Evolutionary conservation across 2,329 filamentous ascomycete species (phyloP), one percentile per base, ranked within the genome.

Genomic region (Pseudogymnoascus sp.): DNA sequence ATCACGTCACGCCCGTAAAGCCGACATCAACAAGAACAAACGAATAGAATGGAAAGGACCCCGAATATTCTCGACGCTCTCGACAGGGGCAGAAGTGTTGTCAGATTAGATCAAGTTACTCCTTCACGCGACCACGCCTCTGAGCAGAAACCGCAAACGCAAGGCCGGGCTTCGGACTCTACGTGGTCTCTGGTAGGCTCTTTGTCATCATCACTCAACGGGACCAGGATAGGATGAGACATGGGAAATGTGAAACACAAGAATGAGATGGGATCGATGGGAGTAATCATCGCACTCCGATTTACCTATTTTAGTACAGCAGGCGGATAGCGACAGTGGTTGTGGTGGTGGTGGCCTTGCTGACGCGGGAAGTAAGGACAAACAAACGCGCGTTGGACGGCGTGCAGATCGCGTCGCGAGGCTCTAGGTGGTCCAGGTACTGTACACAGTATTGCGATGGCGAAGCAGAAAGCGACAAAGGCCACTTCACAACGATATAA

Each of bases 71-170:
- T 31, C 45, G 7, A 31, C 31, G 31, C 3, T 78, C 74, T 6
- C 73, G 67, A 12, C 76, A 75, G 2, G 65, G 63, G 21, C 16
- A 16, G 11, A 62, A 49, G 43, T 43, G 64, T 70, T 70, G 68
- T 72, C 70, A 71, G 69, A 72, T 71, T 72, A 72, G 70, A 72
- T 72, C 69, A 72, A 72, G 70, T 71, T 66, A 61, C 26, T 66
- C 67, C 69, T 64, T 69, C 68, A 70, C 62, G 33, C 39, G 63
- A 63, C 65, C 49, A 63, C 45, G 31, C 62, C 62, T 29, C 5
- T 39, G 35, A 41, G 21, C n/a, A 35, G 60, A 62, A 65, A 61
- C 63, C 63, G 55, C 68, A 62, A 65, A 61, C 33, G 63, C 23
- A 60, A 62, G 60, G 55, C 45, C 49, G 66, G 66, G 69, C 65